Conservation (phyloP, 495 filamentous ascomycete species). For the Podospora bellae-mahoneyi region DNA sequence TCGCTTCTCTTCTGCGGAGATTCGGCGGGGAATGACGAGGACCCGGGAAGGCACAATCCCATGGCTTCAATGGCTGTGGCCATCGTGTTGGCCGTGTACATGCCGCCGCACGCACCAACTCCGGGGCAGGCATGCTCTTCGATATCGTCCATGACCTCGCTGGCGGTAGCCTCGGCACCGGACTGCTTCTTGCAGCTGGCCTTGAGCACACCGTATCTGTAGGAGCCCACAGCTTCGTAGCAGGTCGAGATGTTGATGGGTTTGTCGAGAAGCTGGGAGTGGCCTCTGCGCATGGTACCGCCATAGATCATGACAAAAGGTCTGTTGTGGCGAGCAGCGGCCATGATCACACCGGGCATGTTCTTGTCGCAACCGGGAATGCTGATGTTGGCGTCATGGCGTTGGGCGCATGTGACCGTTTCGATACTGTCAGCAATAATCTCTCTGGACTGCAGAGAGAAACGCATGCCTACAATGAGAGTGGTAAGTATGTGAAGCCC, state of each 20-base stretch:
- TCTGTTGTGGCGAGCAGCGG: slow-evolving; percentile 80
- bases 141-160: slow-evolving; percentile 83
- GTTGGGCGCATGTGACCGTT: slow-evolving; percentile 81
- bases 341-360: slow-evolving; percentile 79
- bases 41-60: slow-evolving; percentile 86
- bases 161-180: slow-evolving; percentile 49
- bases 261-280: slow-evolving; percentile 70
- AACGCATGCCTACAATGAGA: slow-evolving; percentile 75
- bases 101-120: slow-evolving; percentile 92
- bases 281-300: slow-evolving; percentile 83
- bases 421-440: slow-evolving; percentile 96
- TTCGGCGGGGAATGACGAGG: slow-evolving; percentile 80
- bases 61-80: slow-evolving; percentile 93
- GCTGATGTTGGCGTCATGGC: slow-evolving; percentile 90
- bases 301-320: slow-evolving; percentile 78
- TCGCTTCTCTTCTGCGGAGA: slow-evolving; percentile 91
- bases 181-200: slow-evolving; percentile 40
- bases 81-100: slow-evolving; percentile 98
- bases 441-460: slow-evolving; percentile 90
- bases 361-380: slow-evolving; percentile 99
- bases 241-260: slow-evolving; percentile 87
- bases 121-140: slow-evolving; percentile 85
- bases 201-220: slow-evolving; percentile 64
- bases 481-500: slow-evolving; percentile 1
- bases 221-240: slow-evolving; percentile 89